These are phyloP conservation scores for Agaricus sinodeliciosus DNA, from an alignment of 768 basidiomycete species.

Conservation along the genomic window DNA sequence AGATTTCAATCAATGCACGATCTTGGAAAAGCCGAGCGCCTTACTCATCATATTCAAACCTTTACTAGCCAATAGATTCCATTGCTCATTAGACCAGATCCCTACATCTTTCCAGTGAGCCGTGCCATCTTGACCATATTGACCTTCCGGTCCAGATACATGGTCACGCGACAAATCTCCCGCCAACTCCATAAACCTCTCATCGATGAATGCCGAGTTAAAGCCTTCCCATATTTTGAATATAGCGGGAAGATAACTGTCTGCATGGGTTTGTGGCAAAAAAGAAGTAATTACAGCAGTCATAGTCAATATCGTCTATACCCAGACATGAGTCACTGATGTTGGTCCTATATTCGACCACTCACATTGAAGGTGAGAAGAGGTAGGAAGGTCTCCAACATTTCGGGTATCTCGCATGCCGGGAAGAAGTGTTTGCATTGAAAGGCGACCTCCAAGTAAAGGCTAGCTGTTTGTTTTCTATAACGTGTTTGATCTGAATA, in stretches of 20 bases:
- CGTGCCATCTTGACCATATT: conserved; percentile 46
- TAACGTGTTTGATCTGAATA: conserved; percentile 39
- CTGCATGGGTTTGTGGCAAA: conserved; percentile 58
- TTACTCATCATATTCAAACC: conserved; percentile 75
- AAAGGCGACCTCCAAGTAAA: conserved; percentile 59
- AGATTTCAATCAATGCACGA: not conserved
- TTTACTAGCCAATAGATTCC: conserved; percentile 77
- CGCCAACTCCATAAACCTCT: conserved; percentile 65
- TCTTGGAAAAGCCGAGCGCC: conserved; percentile 13
- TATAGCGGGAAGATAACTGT: conserved; percentile 63
- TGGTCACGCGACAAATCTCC: conserved; percentile 70
- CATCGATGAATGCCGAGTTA: conserved; percentile 68
- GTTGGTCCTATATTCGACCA: conserved; percentile 3
- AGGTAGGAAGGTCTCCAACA: conserved; percentile 69
- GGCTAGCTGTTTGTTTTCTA: conserved; percentile 51
- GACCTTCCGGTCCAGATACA: conserved; percentile 48
- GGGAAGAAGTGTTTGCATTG: conserved; percentile 67
- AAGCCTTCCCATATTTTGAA: conserved; percentile 78
- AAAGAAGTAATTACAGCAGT: conserved; percentile 73
- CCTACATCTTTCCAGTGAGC: conserved; percentile 78
- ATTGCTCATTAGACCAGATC: conserved; percentile 83
- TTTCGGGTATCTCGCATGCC: conserved; percentile 54
- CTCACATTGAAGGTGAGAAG: conserved; percentile 65
- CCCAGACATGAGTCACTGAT: not conserved
- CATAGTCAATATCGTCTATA: conserved; percentile 62